These are phyloP conservation scores for Glaciozyma martinii DNA, from an alignment of 768 basidiomycete genomes.

Conservation along the genomic window DNA sequence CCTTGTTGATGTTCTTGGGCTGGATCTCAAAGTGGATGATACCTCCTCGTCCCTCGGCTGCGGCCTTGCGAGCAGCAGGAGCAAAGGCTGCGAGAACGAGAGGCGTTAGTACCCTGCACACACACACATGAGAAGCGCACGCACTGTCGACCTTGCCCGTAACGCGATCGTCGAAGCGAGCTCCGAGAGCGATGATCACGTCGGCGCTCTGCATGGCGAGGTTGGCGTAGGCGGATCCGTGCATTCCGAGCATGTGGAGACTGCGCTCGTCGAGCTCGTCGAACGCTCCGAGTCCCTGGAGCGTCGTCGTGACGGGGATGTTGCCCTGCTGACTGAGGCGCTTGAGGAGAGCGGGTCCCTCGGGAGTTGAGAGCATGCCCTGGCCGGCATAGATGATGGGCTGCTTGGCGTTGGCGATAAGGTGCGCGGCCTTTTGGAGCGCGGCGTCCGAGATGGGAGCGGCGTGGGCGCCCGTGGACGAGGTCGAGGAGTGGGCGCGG, in stretches of 20 bases:
- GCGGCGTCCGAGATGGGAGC: conserved; percentile 22
- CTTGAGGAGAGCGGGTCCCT: conserved; percentile 71
- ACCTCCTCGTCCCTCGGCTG: conserved; percentile 74
- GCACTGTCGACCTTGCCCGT: conserved; percentile 70
- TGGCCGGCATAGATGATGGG: conserved; percentile 91
- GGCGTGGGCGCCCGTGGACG: conserved; percentile 20
- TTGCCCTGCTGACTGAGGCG: conserved; percentile 73
- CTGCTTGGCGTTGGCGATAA: conserved; percentile 85
- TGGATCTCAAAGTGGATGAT: conserved; percentile 99
- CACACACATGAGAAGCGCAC: conserved; percentile 1
- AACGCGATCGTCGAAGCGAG: conserved; percentile 94
- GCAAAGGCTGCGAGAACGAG: conserved; percentile 55
- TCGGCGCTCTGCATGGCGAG: conserved; percentile 96
- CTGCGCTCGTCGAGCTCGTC: conserved; percentile 74
- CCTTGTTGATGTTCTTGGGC: conserved; percentile 99
- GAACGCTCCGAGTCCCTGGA: conserved; percentile 91
- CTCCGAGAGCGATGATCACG: conserved; percentile 93
- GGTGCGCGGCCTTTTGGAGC: conserved; percentile 56
- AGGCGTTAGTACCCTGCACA: conserved; percentile 1
- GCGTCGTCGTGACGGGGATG: conserved; percentile 93
- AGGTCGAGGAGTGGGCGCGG: conserved; percentile 37
- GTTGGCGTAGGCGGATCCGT: conserved; percentile 94
- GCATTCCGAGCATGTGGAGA: conserved; percentile 98
- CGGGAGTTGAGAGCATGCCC: conserved; percentile 70
- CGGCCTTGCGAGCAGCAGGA: conserved; percentile 78